A percentile compares a stretch with the other conserved stretches of the same genome.
These are phyloP conservation scores for Thelonectria blattea DNA, from an alignment of 2,329 filamentous ascomycete genomes.

Conservation along the genomic window DNA sequence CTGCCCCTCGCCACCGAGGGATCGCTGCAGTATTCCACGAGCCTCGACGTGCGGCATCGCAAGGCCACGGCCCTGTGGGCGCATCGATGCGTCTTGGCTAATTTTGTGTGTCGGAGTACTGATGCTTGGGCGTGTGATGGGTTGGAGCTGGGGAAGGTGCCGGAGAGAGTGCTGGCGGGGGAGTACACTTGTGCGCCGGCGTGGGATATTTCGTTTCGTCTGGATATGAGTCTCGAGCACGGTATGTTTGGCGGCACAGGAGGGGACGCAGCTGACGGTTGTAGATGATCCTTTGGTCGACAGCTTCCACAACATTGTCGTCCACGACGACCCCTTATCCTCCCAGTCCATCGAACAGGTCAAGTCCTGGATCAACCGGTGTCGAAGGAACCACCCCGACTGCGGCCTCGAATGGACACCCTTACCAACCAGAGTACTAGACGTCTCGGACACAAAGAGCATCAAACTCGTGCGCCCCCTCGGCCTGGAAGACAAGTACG, in stretches of 20 bases:
- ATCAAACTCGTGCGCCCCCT: conserved; percentile 10
- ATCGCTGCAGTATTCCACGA: not conserved
- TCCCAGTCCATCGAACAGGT: conserved; percentile 8
- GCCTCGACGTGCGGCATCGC: not conserved
- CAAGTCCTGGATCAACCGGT: conserved; percentile 4
- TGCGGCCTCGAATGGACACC: conserved; percentile 9
- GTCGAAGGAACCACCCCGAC: conserved; percentile 1
- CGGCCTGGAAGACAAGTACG: conserved; percentile 9
- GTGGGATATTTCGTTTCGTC: conserved; percentile 6
- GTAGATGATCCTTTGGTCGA: not conserved
- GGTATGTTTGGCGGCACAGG: not conserved
- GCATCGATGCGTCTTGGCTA: conserved; percentile 6
- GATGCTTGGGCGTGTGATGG: not conserved
- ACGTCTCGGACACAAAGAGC: conserved; percentile 3
- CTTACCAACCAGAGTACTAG: conserved; percentile 1
- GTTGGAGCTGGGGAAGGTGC: not conserved
- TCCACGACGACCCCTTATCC: conserved; percentile 6
- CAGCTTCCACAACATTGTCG: conserved; percentile 8
- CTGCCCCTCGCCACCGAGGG: not conserved
- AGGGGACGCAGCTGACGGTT: too few species aligned
- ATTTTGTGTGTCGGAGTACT: not conserved
- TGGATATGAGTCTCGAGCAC: conserved; percentile 1
- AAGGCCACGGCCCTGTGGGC: conserved; percentile 4
- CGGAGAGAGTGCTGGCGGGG: conserved; percentile 1
- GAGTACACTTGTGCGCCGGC: conserved; percentile 5